Conservation (phyloP, 345 rosid genomes). For the Geranium rotundifolium region DNA sequence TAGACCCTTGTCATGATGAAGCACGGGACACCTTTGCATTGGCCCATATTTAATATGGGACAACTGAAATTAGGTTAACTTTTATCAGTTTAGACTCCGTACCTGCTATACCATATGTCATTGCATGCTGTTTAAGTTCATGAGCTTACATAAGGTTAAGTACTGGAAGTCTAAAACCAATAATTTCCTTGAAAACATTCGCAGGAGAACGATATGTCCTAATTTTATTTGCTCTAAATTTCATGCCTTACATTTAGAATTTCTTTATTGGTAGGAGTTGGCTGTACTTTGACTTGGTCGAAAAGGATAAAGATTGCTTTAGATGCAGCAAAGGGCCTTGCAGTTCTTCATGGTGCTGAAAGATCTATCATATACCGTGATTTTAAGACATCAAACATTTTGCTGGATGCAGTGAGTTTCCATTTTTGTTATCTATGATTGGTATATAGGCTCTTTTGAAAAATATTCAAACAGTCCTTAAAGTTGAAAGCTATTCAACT, state of each 20-base stretch:
- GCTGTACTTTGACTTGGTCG: constrained; percentile 83
- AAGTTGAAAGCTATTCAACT: not conserved
- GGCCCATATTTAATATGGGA: not conserved
- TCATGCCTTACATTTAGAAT: no score
- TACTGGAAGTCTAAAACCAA: not conserved
- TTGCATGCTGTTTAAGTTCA: not conserved
- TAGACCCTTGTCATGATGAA: not conserved
- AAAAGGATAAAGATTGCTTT: constrained; percentile 90
- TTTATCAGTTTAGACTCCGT: not conserved
- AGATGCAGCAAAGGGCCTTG: constrained; percentile 89
- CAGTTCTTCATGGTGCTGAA: constrained; percentile 89
- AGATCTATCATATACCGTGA: constrained; percentile 90
- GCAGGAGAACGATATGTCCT: no score
- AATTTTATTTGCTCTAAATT: not conserved
- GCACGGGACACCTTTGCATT: not conserved
- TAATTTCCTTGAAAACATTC: not conserved
- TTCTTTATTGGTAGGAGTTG: constrained; percentile 50
- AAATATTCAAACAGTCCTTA: not conserved
- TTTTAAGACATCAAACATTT: constrained; percentile 92
- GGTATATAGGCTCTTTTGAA: not conserved
- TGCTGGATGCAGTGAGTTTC: constrained; percentile 61
- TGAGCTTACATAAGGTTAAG: not conserved
- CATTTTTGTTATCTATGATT: not conserved
- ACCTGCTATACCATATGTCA: not conserved
- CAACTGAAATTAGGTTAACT: not conserved